Evolutionary conservation across 1,284 basidiomycete species (phyloP).

Genomic region (Ustilago esculenta): DNA sequence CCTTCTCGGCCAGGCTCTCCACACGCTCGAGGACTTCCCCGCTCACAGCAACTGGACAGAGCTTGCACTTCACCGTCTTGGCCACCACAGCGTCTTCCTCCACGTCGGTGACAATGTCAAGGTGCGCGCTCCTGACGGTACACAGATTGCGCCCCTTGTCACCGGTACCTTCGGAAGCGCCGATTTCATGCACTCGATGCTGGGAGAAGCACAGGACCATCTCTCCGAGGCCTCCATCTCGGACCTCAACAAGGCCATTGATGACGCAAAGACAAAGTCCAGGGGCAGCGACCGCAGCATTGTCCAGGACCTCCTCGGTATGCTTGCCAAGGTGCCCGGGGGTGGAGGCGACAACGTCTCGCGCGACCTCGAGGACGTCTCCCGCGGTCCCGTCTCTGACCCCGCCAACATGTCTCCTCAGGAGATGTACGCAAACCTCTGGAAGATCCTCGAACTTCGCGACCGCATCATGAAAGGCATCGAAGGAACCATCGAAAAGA

Average conservation of each 20-base stretch:
- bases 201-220: slow-evolving; percentile 73
- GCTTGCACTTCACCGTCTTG: slow-evolving; percentile 76
- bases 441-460: slow-evolving; percentile 86
- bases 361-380: slow-evolving; percentile 57
- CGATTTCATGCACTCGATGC: slow-evolving; percentile 73
- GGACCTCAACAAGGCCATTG: slow-evolving; percentile 83
- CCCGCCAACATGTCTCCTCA: slow-evolving; percentile 82
- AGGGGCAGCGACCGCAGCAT: slow-evolving; percentile 64
- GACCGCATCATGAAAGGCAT: slow-evolving; percentile 85
- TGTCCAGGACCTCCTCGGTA: slow-evolving; percentile 57
- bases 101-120: slow-evolving; percentile 85
- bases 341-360: slow-evolving; percentile 29
- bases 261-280: slow-evolving; percentile 68
- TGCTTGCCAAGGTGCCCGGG: slow-evolving; percentile 71
- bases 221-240: slow-evolving; percentile 81
- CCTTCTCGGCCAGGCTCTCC: slow-evolving; percentile 70
- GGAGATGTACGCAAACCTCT: slow-evolving; percentile 80
- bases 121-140: slow-evolving; percentile 80
- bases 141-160: slow-evolving; percentile 81
- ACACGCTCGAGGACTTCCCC: slow-evolving; percentile 85
- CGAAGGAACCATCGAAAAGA: slow-evolving; percentile 77
- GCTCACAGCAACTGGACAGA: slow-evolving; percentile 75
- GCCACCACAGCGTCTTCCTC: slow-evolving; percentile 81
- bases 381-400: slow-evolving; percentile 67
- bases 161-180: slow-evolving; percentile 88